These are phyloP conservation scores for Monosporascus cannonballus DNA, from an alignment of 2,329 filamentous ascomycete genomes.

Conservation along the genomic window DNA sequence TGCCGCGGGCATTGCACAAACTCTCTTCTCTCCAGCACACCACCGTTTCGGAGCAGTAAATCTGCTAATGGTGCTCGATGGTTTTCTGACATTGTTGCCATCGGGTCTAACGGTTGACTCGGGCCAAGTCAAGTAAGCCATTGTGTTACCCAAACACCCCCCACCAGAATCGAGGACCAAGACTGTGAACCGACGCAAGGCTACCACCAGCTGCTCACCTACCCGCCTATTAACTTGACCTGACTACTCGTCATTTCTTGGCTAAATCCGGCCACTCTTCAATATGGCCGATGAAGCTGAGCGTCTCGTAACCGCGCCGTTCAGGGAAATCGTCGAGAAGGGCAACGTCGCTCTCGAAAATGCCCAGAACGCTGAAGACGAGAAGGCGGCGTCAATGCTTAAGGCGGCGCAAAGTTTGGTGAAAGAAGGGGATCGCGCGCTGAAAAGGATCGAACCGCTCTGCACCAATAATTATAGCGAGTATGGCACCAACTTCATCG, in stretches of 20 bases:
- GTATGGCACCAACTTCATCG: conserved; percentile 43
- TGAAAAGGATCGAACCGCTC: conserved; percentile 45
- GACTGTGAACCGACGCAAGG: background rate
- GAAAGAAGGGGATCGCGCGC: conserved; percentile 42
- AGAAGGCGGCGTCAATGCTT: conserved; percentile 36
- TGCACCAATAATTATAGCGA: conserved; percentile 43
- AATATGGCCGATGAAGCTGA: conserved; percentile 27
- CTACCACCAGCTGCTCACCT: background rate
- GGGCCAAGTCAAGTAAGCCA: background rate
- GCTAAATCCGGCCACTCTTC: background rate
- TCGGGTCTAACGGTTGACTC: background rate
- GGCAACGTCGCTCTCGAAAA: conserved; percentile 41
- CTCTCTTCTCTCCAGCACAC: background rate
- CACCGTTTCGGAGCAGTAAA: background rate
- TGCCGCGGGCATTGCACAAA: background rate
- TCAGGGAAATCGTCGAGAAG: conserved; percentile 47
- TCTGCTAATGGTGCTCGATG: background rate
- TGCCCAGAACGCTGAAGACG: conserved; percentile 32
- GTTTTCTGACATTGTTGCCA: background rate
- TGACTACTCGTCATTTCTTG: background rate
- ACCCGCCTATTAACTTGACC: background rate
- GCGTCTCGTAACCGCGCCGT: conserved; percentile 42
- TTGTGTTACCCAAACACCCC: background rate
- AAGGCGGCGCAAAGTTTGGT: conserved; percentile 41
- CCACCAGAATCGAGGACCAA: background rate